phyloP scores from a whole-genome alignment of 2,329 filamentous ascomycete genomes.

The Sporothrix schenckii region DNA sequence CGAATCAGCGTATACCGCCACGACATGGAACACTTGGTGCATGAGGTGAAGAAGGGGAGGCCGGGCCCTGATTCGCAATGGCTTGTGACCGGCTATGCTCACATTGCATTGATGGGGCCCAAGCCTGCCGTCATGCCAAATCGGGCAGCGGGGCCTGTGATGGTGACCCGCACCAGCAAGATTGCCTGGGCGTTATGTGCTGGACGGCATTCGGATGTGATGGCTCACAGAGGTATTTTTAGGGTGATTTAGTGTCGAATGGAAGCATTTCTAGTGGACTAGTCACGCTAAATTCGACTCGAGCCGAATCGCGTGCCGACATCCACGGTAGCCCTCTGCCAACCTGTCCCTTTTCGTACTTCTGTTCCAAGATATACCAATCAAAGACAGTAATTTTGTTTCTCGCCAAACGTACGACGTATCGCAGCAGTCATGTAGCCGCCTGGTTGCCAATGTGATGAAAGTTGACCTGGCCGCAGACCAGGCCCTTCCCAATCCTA shows the following conservation, averaged over 20 bases:
- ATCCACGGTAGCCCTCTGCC: background rate
- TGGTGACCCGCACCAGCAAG: background rate
- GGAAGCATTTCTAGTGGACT: background rate
- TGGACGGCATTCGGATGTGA: conserved; percentile 1
- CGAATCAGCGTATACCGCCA: conserved; percentile 46
- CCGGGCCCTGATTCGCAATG: conserved; percentile 44
- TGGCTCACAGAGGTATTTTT: conserved; percentile 16
- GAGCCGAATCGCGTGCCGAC: conserved; percentile 21
- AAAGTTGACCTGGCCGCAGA: conserved; percentile 17
- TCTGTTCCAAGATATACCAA: background rate
- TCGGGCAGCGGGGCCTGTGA: conserved; percentile 7
- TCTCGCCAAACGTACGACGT: conserved; percentile 13
- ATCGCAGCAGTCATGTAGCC: conserved; percentile 26
- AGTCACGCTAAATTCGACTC: conserved; percentile 22
- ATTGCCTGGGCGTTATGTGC: conserved; percentile 19
- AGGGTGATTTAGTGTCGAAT: conserved; percentile 10
- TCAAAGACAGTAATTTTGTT: conserved; percentile 1
- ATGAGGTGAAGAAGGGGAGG: conserved; percentile 40
- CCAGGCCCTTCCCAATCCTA: background rate
- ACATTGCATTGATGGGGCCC: conserved; percentile 38
- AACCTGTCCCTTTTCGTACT: background rate
- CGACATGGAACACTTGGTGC: conserved; percentile 49
- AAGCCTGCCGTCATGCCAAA: conserved; percentile 14
- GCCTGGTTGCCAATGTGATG: conserved; percentile 18
- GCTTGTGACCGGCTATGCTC: conserved; percentile 39